A percentile compares a stretch with the other conserved stretches of the same genome.
These are phyloP conservation scores for Plenodomus biglobosus DNA, from an alignment of 2,329 filamentous ascomycete genomes.

Conservation along the genomic window DNA sequence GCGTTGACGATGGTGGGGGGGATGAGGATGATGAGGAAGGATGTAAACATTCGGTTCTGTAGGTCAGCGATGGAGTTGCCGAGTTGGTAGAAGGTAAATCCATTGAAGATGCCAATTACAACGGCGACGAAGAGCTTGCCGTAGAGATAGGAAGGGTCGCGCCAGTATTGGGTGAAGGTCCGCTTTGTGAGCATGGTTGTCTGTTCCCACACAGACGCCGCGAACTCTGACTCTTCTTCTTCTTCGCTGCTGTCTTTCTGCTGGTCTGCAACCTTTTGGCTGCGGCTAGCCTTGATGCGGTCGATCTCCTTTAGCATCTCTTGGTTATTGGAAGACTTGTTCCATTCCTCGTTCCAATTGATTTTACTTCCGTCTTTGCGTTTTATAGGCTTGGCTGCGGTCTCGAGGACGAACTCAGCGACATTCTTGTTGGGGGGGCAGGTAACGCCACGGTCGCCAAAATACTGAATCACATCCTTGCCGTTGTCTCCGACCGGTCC, in stretches of 20 bases:
- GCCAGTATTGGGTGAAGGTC: slow-evolving; percentile 73
- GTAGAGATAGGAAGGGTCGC: slow-evolving; percentile 74
- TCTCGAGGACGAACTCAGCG: slow-evolving; percentile 67
- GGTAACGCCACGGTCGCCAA: slow-evolving; percentile 64
- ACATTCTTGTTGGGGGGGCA: slow-evolving; percentile 69
- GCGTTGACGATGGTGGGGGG: slow-evolving; percentile 72
- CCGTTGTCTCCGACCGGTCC: slow-evolving; percentile 70
- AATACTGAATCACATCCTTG: slow-evolving; percentile 66
- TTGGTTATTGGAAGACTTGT: slow-evolving; percentile 62
- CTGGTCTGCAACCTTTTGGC: slow-evolving; percentile 45
- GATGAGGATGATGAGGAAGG: slow-evolving; percentile 60
- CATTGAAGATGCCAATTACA: slow-evolving; percentile 74
- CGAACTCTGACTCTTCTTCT: slow-evolving; percentile 58
- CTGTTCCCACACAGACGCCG: slow-evolving; percentile 65
- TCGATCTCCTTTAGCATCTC: slow-evolving; percentile 66
- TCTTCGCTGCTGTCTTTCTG: slow-evolving; percentile 1
- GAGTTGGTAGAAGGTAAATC: slow-evolving; percentile 74
- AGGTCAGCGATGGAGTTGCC: slow-evolving; percentile 67
- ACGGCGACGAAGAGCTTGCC: slow-evolving; percentile 73
- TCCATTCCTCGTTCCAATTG: slow-evolving; percentile 78
- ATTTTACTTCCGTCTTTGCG: slow-evolving; percentile 58
- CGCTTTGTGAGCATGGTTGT: slow-evolving; percentile 68
- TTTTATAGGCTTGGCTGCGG: slow-evolving; percentile 60
- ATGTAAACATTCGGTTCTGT: slow-evolving; percentile 77
- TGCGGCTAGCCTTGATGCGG: slow-evolving; percentile 61